phyloP scores from a whole-genome alignment of 345 rosid species.

The Excoecaria agallocha region DNA sequence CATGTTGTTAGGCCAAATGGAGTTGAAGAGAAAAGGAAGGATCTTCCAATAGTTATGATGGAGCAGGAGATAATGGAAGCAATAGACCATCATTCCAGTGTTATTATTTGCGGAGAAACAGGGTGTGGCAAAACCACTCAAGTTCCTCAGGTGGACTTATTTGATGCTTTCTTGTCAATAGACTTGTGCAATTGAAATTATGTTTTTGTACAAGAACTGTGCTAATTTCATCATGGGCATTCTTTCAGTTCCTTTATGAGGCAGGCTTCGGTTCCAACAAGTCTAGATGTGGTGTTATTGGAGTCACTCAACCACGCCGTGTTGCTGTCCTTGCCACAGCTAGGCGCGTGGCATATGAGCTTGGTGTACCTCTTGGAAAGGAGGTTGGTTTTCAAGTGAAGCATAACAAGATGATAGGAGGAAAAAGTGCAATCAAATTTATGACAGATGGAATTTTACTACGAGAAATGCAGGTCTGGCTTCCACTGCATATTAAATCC shows the following conservation, averaged over 20 bases:
- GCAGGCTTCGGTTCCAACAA: constrained; percentile 79
- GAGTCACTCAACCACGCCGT: constrained; percentile 96
- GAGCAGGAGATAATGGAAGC: constrained; percentile 99
- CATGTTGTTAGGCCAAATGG: constrained; percentile 70
- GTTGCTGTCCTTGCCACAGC: constrained; percentile 97
- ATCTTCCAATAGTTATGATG: constrained; percentile 96
- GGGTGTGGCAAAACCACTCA: constrained; percentile 98
- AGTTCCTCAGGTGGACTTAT: constrained; percentile 77
- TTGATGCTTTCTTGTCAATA: constrained; percentile 11
- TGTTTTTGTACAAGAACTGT: neutral
- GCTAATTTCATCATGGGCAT: constrained; percentile 22
- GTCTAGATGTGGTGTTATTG: constrained; percentile 67
- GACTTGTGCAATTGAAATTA: constrained; percentile 2
- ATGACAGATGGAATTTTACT: constrained; percentile 98
- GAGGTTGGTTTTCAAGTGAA: constrained; percentile 97
- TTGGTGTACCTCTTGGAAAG: constrained; percentile 75
- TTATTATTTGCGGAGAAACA: constrained; percentile 86
- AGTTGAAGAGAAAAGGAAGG: constrained; percentile 65
- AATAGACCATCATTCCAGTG: constrained; percentile 53
- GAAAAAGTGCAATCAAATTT: constrained; percentile 69
- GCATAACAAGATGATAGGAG: constrained; percentile 85
- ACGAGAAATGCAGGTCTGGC: constrained; percentile 79
- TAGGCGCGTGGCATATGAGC: constrained; percentile 87
- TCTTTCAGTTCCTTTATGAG: constrained; percentile 80
- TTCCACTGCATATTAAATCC: constrained; percentile 4